Evolutionary conservation across 768 basidiomycete species (phyloP), one percentile per base, ranked within the genome.

Genomic region (Jaapia argillacea): DNA sequence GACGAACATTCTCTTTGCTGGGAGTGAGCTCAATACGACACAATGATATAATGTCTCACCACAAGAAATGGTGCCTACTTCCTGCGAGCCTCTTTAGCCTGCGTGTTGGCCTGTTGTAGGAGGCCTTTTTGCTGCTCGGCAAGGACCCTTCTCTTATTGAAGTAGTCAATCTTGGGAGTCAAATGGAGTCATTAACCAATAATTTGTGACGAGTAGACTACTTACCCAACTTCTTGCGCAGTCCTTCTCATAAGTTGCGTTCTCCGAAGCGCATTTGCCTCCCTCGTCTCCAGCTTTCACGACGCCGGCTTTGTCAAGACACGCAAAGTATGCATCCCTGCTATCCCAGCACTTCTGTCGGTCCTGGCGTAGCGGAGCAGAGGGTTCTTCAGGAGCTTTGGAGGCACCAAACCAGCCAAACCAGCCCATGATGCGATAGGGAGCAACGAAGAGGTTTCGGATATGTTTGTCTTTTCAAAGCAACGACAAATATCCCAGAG

Each of bases 221-320:
- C 81, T 45, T 59, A 90, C 91, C 90, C 90, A 94, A 62, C 90
- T 92, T 61, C 78, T 81, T 2, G 87, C 88, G 57, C 91, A 94
- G 51, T 71, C 78, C 45, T 64, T 62, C 43, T 85, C 76, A 61
- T 93, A 97, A 3, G 42, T 53, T 26, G 61, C 64, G 48, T 72
- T 75, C 58, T 85, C 71, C 10, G 59, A 53, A 3, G 66, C 54
- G 55, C 92, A 97, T 6, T 69, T 67, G 27, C 53, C 64, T 4
- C 65, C 65, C 49, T 85, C 87, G 50, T 84, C 81, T 6, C 89
- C 89, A 0, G 89, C 75, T 48, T 82, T 81, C 24, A 85, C 65
- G 14, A 93, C 74, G 26, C 70, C 70, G 6, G 63, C 71, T 31
- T 63, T 62, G 60, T 93, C 88, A 38, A 97, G 69, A 60, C 93